Conservation (phyloP, 768 basidiomycete genomes). For the Lactarius vividus region DNA sequence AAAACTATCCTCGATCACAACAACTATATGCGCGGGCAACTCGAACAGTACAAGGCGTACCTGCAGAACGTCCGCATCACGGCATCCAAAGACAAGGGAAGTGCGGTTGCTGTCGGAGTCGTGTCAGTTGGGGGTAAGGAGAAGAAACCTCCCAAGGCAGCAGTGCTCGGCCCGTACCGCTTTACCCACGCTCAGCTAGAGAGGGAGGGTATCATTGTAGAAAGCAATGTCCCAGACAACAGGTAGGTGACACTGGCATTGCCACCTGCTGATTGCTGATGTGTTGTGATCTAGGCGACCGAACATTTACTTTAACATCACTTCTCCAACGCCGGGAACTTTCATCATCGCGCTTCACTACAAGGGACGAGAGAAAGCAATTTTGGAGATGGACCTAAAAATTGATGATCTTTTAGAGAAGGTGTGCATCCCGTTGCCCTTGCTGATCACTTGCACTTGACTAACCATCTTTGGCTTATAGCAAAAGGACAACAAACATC, state of each 20-base stretch:
- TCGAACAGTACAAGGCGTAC: conserved; percentile 99
- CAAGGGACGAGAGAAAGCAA: conserved; percentile 98
- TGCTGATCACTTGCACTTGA: not conserved
- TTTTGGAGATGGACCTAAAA: conserved; percentile 99
- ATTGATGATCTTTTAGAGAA: conserved; percentile 98
- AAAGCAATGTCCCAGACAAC: conserved; percentile 98
- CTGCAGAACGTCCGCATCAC: conserved; percentile 95
- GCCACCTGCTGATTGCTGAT: conserved; percentile 22
- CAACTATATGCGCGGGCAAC: conserved; percentile 90
- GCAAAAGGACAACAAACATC: conserved; percentile 99
- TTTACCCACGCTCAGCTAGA: conserved; percentile 98
- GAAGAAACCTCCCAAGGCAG: conserved; percentile 84
- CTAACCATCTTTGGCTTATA: conserved; percentile 35
- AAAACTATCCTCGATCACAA: conserved; percentile 99
- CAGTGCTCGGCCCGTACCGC: conserved; percentile 91
- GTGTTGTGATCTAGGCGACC: conserved; percentile 60
- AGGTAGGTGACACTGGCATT: conserved; percentile 52
- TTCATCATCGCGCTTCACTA: conserved; percentile 99
- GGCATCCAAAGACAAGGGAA: conserved; percentile 84
- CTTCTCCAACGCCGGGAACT: conserved; percentile 94
- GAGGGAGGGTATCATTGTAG: conserved; percentile 98
- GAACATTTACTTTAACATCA: conserved; percentile 99
- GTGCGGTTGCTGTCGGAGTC: conserved; percentile 86
- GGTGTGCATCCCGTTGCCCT: conserved; percentile 45
- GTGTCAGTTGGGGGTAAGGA: conserved; percentile 96